Conservation (phyloP, 2,329 filamentous ascomycete genomes). For the Colletotrichum truncatum region DNA sequence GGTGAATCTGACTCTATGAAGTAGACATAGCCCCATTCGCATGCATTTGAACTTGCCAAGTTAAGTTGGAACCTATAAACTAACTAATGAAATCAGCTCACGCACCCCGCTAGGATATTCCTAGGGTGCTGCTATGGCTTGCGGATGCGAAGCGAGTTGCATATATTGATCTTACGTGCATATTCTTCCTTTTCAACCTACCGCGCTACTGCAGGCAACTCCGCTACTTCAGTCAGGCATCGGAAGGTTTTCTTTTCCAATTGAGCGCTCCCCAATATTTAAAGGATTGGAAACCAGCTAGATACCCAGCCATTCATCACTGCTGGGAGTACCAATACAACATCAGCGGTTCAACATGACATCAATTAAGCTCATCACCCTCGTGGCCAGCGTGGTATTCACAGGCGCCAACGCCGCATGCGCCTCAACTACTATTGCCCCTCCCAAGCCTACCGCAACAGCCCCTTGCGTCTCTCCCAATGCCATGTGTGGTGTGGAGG, state of each 20-base stretch:
- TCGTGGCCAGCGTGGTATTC: background rate
- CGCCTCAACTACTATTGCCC: background rate
- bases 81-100: too few relatives aligned
- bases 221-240: too few relatives aligned
- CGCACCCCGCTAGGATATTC: too few relatives aligned
- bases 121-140: background rate
- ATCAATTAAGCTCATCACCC: background rate
- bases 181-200: background rate
- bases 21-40: too few relatives aligned
- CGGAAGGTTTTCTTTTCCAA: too few relatives aligned
- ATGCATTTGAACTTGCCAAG: too few relatives aligned
- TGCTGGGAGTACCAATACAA: background rate
- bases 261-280: too few relatives aligned
- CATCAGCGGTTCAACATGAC: background rate
- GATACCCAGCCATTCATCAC: too few relatives aligned
- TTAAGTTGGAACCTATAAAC: too few relatives aligned
- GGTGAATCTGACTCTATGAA: too few relatives aligned
- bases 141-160: background rate
- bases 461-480: background rate
- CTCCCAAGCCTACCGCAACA: background rate
- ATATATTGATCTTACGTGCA: slow-evolving; percentile 5
- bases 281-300: too few relatives aligned
- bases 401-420: background rate
- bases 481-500: background rate
- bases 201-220: background rate